Percentiles rank a stretch among this genome's conserved stretches.
phyloP scores from a whole-genome alignment of 2,329 filamentous ascomycete species.

The Pseudopyrenochaeta lycopersici region DNA sequence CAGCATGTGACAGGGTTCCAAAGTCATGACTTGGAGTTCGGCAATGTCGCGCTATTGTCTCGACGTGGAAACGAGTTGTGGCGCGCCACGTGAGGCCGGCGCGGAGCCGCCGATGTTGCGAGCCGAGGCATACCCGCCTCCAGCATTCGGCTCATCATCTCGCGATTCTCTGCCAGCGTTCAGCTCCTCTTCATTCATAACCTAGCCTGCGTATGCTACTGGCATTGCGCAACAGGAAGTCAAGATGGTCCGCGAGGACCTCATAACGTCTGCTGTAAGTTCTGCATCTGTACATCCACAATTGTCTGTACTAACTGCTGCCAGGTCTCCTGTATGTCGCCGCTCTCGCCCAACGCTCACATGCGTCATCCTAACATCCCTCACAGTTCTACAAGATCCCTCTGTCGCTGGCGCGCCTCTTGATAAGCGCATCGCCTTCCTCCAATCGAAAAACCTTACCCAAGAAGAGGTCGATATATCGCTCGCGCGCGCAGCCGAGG shows the following conservation, averaged over 20 bases:
- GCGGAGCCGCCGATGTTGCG: conserved; percentile 17
- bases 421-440: conserved; percentile 90
- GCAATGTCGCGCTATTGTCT: conserved; percentile 8
- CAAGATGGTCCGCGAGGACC: conserved; percentile 93
- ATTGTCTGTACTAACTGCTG: conserved; percentile 29
- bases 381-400: conserved; percentile 87
- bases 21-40: neutral
- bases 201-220: conserved; percentile 16
- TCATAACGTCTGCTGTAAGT: conserved; percentile 78
- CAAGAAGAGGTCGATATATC: conserved; percentile 92
- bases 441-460: conserved; percentile 96
- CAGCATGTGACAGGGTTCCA: too few relatives aligned
- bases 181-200: conserved; percentile 12
- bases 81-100: conserved; percentile 13
- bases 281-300: neutral
- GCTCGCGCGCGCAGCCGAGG: conserved; percentile 76
- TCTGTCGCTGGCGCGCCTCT: conserved; percentile 88
- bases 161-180: conserved; percentile 16
- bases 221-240: conserved; percentile 27
- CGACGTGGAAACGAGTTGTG: conserved; percentile 11
- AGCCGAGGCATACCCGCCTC: conserved; percentile 27
- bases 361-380: conserved; percentile 21
- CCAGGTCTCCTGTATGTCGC: conserved; percentile 62
- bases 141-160: conserved; percentile 20
- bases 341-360: conserved; percentile 1